Evolutionary conservation across 2,329 filamentous ascomycete genomes (phyloP), one percentile per base, ranked within the genome.

Genomic region (Monosporascus sp.): DNA sequence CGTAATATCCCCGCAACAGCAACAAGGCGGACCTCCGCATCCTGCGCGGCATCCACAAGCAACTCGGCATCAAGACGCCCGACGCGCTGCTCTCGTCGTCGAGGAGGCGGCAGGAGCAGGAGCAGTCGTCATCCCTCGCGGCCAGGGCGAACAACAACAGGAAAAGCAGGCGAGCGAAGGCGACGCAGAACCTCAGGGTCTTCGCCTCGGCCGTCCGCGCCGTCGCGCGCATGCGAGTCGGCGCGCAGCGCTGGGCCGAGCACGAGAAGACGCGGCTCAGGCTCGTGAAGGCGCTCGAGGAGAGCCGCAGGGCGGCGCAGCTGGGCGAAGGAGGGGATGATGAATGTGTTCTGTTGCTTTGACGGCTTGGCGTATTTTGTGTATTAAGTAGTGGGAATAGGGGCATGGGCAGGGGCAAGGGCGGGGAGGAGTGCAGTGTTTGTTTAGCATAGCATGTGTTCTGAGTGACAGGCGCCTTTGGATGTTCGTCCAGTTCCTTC

Each of bases 21-120:
- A 99, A 97, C 76, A 87, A 93, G 70, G 88, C 90, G 56, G 91
- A 97, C 69, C 85, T 97, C 55, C 84, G 86, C 50, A 87, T 97
- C 66, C 85, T 97, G 58, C 83, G 88, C 62, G 82, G 88, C 62
- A 96, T 97, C 78, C 90, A 89, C 58, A 83, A 89, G 52, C 67
- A 75, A 31, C 68, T 77, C 27, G 74, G 74, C 50, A 66, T 74
- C 55, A 66, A 68, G 49, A 61, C 66, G 37, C 65, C 68, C 22
- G 62, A 64, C 40, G 58, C 60, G 47, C 61, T 68, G n/a, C 54
- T 64, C 22, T 71, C 51, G 52, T 65, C 45, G 59, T 67, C 52
- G 60, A 72, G 44, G 59, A 62, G 26, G 55, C 65, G 52, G 48
- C 60, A 50, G 55, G 52, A 52, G 37, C 53, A 53, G 35, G 43